Conservation (phyloP, 805 yeast species). For the Wickerhamiella brachini region DNA sequence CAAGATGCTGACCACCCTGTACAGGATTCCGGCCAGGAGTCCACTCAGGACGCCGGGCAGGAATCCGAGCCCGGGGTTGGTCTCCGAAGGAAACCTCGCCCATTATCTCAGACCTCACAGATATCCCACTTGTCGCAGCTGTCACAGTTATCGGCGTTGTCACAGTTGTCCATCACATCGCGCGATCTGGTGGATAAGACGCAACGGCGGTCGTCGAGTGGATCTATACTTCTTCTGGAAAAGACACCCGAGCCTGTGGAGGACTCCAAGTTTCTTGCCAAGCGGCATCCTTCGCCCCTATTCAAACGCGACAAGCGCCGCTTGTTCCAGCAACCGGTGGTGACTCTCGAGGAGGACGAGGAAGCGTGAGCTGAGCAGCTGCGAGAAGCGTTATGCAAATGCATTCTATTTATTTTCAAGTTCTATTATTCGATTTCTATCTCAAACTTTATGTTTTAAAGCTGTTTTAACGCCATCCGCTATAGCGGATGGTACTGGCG, state of each 20-base stretch:
- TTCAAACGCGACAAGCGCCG: slow-evolving; percentile 1
- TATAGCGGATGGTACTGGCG: too few species aligned
- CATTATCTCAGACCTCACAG: slow-evolving; percentile 3
- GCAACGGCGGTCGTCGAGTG: not conserved
- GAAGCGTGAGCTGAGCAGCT: too few species aligned
- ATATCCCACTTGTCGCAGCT: slow-evolving; percentile 16
- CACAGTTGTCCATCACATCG: slow-evolving; percentile 16
- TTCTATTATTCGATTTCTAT: not conserved
- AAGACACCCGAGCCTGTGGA: not conserved
- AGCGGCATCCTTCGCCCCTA: not conserved
- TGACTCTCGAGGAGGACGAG: not conserved
- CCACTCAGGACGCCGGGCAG: not conserved
- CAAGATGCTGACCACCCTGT: not conserved
- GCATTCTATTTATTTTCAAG: not conserved
- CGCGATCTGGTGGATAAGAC: not conserved
- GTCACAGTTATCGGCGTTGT: slow-evolving; percentile 9
- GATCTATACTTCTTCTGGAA: not conserved
- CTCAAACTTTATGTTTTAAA: too few species aligned
- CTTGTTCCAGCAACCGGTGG: not conserved
- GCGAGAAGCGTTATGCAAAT: too few species aligned
- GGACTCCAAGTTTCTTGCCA: not conserved
- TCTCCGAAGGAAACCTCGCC: not conserved
- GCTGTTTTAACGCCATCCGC: too few species aligned
- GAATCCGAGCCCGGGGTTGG: not conserved
- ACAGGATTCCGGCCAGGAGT: not conserved